These are phyloP conservation scores for Trichoderma atrobrunneum DNA, from an alignment of 2,329 filamentous ascomycete species.

Conservation along the genomic window DNA sequence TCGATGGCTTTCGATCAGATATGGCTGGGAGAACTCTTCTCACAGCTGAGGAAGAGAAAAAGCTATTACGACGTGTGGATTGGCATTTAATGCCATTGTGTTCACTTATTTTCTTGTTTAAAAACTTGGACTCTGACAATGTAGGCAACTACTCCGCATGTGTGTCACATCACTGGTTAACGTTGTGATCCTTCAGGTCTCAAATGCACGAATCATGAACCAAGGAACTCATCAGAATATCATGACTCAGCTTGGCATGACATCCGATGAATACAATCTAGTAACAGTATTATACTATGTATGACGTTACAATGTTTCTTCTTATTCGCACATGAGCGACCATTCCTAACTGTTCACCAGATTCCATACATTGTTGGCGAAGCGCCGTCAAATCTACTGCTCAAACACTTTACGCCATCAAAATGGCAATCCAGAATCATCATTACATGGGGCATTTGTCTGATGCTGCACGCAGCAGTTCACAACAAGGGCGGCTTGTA, in stretches of 20 bases:
- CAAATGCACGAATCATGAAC: slow-evolving; percentile 45
- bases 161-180: neutral
- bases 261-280: slow-evolving; percentile 40
- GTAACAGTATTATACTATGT: slow-evolving; percentile 42
- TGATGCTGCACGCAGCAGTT: neutral
- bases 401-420: neutral
- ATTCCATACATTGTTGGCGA: neutral
- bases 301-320: slow-evolving; percentile 1
- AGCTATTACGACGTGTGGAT: neutral
- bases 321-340: neutral
- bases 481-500: neutral
- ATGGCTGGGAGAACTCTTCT: neutral
- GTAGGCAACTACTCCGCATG: neutral
- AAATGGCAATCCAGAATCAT: neutral
- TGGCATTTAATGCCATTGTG: neutral
- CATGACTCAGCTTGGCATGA: slow-evolving; percentile 39
- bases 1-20: neutral
- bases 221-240: slow-evolving; percentile 40
- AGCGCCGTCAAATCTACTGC: neutral
- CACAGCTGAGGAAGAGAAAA: neutral
- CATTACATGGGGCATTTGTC: neutral
- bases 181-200: slow-evolving; percentile 24
- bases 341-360: neutral
- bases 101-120: neutral
- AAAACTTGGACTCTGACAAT: neutral